Conservation (phyloP, 2,329 filamentous ascomycete genomes). For the Purpureocillium lavendulum region DNA sequence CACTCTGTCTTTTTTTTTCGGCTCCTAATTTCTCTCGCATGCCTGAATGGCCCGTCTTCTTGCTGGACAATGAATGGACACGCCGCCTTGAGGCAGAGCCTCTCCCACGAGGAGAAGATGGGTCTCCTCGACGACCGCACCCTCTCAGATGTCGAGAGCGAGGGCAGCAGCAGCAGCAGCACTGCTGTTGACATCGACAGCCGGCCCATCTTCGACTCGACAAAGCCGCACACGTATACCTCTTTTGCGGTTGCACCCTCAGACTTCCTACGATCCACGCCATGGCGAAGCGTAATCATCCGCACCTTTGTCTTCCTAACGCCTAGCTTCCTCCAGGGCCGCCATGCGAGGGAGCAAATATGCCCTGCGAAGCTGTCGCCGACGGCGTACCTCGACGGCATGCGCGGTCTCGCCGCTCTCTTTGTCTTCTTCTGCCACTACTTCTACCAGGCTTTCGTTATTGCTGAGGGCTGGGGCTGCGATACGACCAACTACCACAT, state of each 20-base stretch:
- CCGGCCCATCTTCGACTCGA: conserved; percentile 18
- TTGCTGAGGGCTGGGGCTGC: conserved; percentile 42
- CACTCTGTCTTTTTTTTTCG: not conserved
- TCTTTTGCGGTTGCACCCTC: conserved; percentile 19
- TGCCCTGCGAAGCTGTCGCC: conserved; percentile 35
- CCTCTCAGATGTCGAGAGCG: conserved; percentile 35
- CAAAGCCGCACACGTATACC: conserved; percentile 7
- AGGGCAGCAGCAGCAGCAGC: conserved; percentile 9
- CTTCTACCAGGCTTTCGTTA: conserved; percentile 42
- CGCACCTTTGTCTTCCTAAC: conserved; percentile 35
- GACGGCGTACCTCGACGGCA: conserved; percentile 50
- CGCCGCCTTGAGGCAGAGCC: conserved; percentile 22
- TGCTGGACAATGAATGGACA: conserved; percentile 32
- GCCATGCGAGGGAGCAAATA: conserved; percentile 30
- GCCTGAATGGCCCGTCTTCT: conserved; percentile 1
- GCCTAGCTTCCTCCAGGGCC: conserved; percentile 44
- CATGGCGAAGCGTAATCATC: conserved; percentile 28
- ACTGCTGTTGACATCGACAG: conserved; percentile 29
- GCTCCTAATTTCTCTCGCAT: conserved; percentile 1
- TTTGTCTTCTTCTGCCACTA: conserved; percentile 51
- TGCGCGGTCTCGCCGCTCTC: conserved; percentile 47
- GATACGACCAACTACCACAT: conserved; percentile 34
- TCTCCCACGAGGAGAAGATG: conserved; percentile 35
- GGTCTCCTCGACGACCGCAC: conserved; percentile 35
- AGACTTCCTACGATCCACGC: conserved; percentile 20